phyloP scores from a whole-genome alignment of 148 eudicot genomes.

The Rhododendron molle region DNA sequence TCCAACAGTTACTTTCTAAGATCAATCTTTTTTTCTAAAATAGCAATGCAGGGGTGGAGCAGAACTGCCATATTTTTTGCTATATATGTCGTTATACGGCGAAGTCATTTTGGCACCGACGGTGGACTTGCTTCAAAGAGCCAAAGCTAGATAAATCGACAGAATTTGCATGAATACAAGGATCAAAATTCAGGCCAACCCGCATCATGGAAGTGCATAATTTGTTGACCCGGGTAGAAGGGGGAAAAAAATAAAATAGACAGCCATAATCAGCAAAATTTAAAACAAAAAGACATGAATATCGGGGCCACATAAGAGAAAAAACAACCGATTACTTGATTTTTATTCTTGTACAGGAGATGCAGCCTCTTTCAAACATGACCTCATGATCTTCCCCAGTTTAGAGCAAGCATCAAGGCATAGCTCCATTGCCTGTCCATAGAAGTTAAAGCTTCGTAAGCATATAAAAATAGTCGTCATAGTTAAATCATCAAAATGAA shows the following conservation, averaged over 20 bases:
- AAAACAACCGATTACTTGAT: background rate
- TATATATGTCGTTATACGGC: background rate
- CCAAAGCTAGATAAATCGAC: background rate
- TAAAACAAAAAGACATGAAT: background rate
- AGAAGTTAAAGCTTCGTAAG: background rate
- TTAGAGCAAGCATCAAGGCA: constrained; percentile 82
- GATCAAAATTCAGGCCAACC: constrained; percentile 11
- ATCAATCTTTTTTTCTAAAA: too few species aligned
- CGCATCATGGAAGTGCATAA: background rate
- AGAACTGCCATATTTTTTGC: background rate
- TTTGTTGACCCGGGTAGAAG: background rate
- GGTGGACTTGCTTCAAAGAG: background rate
- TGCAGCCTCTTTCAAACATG: constrained; percentile 73
- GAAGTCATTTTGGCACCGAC: background rate
- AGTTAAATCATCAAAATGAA: background rate
- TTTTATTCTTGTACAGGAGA: constrained; percentile 38
- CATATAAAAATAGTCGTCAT: background rate
- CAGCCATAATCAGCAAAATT: background rate
- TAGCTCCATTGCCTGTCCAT: constrained; percentile 73
- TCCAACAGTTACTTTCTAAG: background rate
- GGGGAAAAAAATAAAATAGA: background rate
- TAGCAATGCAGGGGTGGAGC: background rate
- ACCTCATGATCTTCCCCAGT: constrained; percentile 79
- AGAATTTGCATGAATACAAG: background rate
- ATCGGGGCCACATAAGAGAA: background rate